Base-by-base conservation (phyloP, 805 yeast species). In the Candida peoriensis region DNA sequence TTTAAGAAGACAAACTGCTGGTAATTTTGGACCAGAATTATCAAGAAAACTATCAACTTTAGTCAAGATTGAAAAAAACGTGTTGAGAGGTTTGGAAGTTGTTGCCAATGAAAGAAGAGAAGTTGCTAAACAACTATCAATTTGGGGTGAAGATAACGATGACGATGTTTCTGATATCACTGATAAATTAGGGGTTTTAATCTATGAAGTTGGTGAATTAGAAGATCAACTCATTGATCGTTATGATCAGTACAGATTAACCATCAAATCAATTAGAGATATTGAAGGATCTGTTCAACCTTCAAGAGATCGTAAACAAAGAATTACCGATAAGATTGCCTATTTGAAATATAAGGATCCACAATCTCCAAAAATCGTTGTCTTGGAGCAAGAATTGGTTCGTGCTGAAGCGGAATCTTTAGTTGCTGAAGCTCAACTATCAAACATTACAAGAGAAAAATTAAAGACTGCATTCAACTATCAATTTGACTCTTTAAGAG, bases 341-440 rank as follows among this genome's bases (percentile, higher is more conserved):
- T 76, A 77, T 63, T 68, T 83, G 63, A 81, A 84, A 64, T 82
- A 83, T 70, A 83, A 83, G 66, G 88, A 81, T 63, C 90, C 94
- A 37, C 80, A 79, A 63, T 78, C 88, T 27, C 87, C 72, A 48
- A 83, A 81, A 69, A 79, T 85, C 46, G 73, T 77, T 36, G 78
- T 84, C 38, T 70, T 86, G 58, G 94, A 86, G 68, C 94, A 86
- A 62, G 94, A 85, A 63, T 70, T 85, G 57, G 95, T 86, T 39
- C 74, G 95, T 64, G 93, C 93, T 24, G 95, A 86, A 66, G 95
- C 95, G 36, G 95, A 86, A 65, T 80, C 88, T 34, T 70, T 85
- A 46, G 95, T 86, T 50, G 95, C 95, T 32, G 95, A 85, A 66
- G 94, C 94, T 20, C 95, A 86, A 68, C 71, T 86, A 52, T 81